A percentile compares a stretch with the other conserved stretches of the same genome.
phyloP scores from a whole-genome alignment of 345 rosid genomes.

The Populus davidiana region DNA sequence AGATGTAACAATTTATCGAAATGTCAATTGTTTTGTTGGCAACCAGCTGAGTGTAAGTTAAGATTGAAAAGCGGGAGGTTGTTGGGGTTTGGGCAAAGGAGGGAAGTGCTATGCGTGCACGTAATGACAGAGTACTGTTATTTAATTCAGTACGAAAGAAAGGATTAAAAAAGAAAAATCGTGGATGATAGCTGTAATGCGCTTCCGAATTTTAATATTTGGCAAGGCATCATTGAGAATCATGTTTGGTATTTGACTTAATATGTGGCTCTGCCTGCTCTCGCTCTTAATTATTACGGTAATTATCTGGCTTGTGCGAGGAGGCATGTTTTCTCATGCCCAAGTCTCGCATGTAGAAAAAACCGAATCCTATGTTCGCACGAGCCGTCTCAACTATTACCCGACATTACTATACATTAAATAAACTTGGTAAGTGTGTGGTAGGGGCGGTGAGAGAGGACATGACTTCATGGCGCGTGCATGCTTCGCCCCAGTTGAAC shows the following conservation, averaged over 20 bases:
- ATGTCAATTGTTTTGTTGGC: too few species aligned
- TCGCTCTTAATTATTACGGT: neutral
- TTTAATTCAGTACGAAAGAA: neutral
- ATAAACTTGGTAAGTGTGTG: neutral
- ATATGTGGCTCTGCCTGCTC: neutral
- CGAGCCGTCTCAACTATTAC: neutral
- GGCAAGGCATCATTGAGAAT: neutral
- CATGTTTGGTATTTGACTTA: neutral
- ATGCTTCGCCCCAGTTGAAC: neutral
- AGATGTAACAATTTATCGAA: too few species aligned
- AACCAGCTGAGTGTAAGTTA: too few species aligned
- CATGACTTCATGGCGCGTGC: too few species aligned
- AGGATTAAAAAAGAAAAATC: neutral
- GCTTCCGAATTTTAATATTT: neutral
- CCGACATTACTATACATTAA: neutral
- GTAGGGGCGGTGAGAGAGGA: neutral
- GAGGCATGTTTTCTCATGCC: neutral
- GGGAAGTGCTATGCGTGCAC: constrained; percentile 36
- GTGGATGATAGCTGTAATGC: constrained; percentile 38
- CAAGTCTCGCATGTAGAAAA: neutral
- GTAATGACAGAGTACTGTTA: constrained; percentile 20
- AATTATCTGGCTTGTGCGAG: constrained; percentile 1
- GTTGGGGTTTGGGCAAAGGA: constrained; percentile 15
- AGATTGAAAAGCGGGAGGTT: neutral
- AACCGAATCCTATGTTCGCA: neutral